A percentile compares a stretch with the other conserved stretches of the same genome.
Conservation (phyloP, 768 basidiomycete genomes). For the Hygrocybe coccinea region DNA sequence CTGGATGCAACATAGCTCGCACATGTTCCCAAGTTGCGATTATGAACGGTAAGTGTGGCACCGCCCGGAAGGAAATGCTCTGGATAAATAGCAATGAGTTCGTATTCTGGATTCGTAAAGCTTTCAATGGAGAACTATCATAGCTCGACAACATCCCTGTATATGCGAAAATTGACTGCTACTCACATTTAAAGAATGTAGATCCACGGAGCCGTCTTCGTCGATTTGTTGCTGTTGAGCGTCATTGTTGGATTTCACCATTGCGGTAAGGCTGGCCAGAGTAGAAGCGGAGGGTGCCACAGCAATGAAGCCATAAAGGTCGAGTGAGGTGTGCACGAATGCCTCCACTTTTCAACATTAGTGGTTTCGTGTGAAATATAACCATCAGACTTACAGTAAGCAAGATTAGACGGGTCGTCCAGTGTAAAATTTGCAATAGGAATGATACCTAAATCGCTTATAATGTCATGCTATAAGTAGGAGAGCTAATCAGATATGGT, state of each 20-base stretch:
- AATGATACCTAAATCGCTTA: constrained; percentile 11
- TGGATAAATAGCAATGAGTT: constrained; percentile 17
- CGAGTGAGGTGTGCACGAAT: constrained; percentile 15
- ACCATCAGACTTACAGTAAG: constrained; percentile 15
- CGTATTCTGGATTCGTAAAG: constrained; percentile 16
- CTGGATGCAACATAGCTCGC: constrained; percentile 12
- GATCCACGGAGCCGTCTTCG: constrained; percentile 3
- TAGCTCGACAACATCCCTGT: background rate
- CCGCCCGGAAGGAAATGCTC: constrained; percentile 20
- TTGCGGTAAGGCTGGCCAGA: constrained; percentile 14
- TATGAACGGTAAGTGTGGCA: constrained; percentile 11
- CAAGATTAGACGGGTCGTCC: constrained; percentile 17
- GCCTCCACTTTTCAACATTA: constrained; percentile 17
- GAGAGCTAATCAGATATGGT: constrained; percentile 9
- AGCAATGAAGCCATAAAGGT: constrained; percentile 17
- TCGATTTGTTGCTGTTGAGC: constrained; percentile 13
- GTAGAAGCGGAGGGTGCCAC: constrained; percentile 15
- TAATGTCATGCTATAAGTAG: constrained; percentile 11
- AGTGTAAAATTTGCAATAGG: constrained; percentile 12
- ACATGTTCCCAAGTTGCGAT: constrained; percentile 8
- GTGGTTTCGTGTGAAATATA: background rate
- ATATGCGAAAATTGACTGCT: background rate
- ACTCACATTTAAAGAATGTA: constrained; percentile 13
- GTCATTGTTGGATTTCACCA: constrained; percentile 19
- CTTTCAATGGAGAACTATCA: constrained; percentile 11